Evolutionary conservation across 768 basidiomycete species (phyloP), one percentile per base, ranked within the genome.

Genomic region (Chlorophyllum brunneum): DNA sequence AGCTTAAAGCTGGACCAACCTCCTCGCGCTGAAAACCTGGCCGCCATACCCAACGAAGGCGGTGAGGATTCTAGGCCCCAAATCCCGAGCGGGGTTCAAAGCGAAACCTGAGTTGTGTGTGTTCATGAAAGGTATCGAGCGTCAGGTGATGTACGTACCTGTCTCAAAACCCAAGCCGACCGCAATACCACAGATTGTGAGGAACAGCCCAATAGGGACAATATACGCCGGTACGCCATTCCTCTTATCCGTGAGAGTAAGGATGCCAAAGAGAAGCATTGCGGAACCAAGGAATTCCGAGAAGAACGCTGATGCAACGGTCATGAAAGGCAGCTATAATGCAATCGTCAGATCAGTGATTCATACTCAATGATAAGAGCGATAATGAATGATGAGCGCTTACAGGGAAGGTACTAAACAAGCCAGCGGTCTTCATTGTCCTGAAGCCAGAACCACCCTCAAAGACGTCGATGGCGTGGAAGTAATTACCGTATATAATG

Each of bases 11-110:
- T 37, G 10, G 15, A 63, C 78, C 40, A 65, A 77, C 70, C 67
- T 63, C 55, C 70, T 61, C 55, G 65, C 70, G n/a, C 63, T 66
- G 54, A 58, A 74, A 9, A 76, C 74, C n/a, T 59, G 57, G 27
- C 51, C 65, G 18, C 83, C 84, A 54, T 85, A 88, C 5, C 86
- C 86, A 5, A 78, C 83, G 78, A 85, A 82, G 4, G 85, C 73
- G 3, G 81, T 85, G 56, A 86, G 61, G 23, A 88, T 65, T 5
- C 86, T 75, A 2, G 86, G 86, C 8, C 86, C 86, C 15, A 73
- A 61, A 48, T 73, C 73, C 46, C 73, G 67, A 39, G 71, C 70
- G 9, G 72, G 71, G 48, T 76, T 76, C 11, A 74, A 60, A 4
- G 71, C 72, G 57, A 72, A 76, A 6, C 63, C 67, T 67, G 36